Evolutionary conservation across 805 yeast species (phyloP), one percentile per base, ranked within the genome.

Genomic region (Peterozyma toletana): DNA sequence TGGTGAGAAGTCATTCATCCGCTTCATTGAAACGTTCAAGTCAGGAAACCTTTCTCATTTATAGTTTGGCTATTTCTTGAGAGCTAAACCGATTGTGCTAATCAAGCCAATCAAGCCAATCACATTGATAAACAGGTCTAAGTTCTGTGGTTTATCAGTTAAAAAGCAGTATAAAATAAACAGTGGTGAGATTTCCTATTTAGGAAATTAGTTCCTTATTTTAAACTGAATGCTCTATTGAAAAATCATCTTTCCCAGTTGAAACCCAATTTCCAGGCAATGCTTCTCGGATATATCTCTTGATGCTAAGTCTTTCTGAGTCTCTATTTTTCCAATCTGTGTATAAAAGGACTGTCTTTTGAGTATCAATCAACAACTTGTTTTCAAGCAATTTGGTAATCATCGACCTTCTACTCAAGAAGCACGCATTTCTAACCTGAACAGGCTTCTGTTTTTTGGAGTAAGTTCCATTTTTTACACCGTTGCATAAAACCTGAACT

Each of bases 401-500:
- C 56, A 11, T 44, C 1, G 51, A 39, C n/a, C 51, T 39, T 30
- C 55, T 38, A 5, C 49, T 44, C 11, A 55, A 29, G 11, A 45
- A 45, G 31, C 47, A 37, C 27, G 44, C 47, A 5, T 79, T 78
- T 13, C 70, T 66, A 14, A 53, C 55, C 34, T 69, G 59, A 0
- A 80, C 66, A 0, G 70, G 68, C 39, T 60, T 63, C 34, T 61
- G 70, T 50, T 76, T 79, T 1, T 31, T 31, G 34, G 68, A 48
- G 43, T 57, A 68, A 16, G 70, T 68, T 0, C 91, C 90, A 48
- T 78, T 78, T 47, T 71, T 77, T 4, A 81, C 75, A 0, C 87
- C 88, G 50, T 75, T 74, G 36, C 75, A 68, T 11, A 82, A 58
- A 1, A 74, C 67, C 46, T 76, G 73, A 1, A 54, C 15, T 16